phyloP scores from a whole-genome alignment of 2,329 filamentous ascomycete species.

The Chaetothyriales sp. region DNA sequence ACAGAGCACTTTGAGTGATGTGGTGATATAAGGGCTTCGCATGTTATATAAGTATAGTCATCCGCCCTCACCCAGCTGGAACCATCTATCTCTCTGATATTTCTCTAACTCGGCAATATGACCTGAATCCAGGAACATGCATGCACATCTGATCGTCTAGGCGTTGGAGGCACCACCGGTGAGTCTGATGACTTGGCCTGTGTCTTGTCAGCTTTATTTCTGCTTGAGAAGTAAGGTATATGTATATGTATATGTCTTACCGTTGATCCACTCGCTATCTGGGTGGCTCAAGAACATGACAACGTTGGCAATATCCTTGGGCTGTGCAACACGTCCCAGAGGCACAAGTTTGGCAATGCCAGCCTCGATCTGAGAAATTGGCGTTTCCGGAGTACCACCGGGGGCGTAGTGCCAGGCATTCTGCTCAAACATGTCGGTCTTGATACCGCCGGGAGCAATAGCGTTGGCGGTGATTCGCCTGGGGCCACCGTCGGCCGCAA shows the following conservation, averaged over 20 bases:
- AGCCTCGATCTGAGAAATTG: slow-evolving; percentile 38
- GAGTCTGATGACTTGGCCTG: slow-evolving; percentile 15
- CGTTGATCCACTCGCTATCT: slow-evolving; percentile 51
- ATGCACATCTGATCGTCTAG: slow-evolving; percentile 1
- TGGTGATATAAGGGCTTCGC: background rate
- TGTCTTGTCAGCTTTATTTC: background rate
- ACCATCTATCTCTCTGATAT: background rate
- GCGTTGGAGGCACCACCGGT: slow-evolving; percentile 13
- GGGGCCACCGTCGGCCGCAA: slow-evolving; percentile 55
- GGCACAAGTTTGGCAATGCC: slow-evolving; percentile 43
- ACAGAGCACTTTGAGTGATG: no score
- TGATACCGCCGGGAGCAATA: slow-evolving; percentile 57
- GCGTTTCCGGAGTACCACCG: slow-evolving; percentile 33
- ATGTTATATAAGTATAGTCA: background rate
- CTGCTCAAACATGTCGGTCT: slow-evolving; percentile 62
- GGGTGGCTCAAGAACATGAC: slow-evolving; percentile 41
- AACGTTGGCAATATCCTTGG: slow-evolving; percentile 44
- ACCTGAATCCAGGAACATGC: background rate
- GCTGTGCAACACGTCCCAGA: slow-evolving; percentile 43
- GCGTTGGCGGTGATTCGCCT: slow-evolving; percentile 57
- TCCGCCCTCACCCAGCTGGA: background rate
- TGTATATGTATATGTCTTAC: slow-evolving; percentile 29
- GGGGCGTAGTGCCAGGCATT: slow-evolving; percentile 53
- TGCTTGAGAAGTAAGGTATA: no score
- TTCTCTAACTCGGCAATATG: background rate